Conservation (phyloP, 805 yeast species). For the Kodamaea neixiangensis region DNA sequence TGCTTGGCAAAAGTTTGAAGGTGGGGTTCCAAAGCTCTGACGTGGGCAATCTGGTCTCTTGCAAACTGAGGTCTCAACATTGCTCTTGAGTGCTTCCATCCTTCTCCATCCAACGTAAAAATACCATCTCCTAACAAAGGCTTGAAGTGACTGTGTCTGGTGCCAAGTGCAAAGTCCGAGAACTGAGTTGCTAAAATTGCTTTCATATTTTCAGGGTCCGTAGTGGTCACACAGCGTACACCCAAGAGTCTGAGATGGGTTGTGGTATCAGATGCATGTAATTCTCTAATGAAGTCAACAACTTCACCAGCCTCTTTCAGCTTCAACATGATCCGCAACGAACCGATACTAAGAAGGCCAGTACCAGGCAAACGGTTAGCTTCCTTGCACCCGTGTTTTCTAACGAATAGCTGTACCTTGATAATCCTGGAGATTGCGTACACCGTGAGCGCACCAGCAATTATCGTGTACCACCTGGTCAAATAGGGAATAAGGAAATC, state of each 20-base stretch:
- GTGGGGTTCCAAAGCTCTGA: constrained; percentile 26
- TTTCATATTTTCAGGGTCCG: constrained; percentile 28
- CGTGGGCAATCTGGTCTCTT: constrained; percentile 29
- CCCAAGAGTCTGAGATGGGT: constrained; percentile 15
- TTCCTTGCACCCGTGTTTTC: constrained; percentile 16
- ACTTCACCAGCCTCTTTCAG: constrained; percentile 25
- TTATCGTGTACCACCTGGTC: constrained; percentile 14
- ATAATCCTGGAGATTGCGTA: constrained; percentile 9
- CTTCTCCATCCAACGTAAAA: constrained; percentile 29
- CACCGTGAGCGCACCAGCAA: constrained; percentile 13
- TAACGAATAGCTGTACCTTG: constrained; percentile 9
- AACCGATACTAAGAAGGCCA: constrained; percentile 12
- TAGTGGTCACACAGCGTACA: constrained; percentile 21
- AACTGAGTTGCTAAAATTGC: constrained; percentile 30
- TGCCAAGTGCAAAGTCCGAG: constrained; percentile 26
- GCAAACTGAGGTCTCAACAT: constrained; percentile 32
- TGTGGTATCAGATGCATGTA: constrained; percentile 9
- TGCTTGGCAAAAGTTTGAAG: constrained; percentile 20
- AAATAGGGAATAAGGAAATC: constrained; percentile 5
- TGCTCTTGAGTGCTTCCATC: constrained; percentile 31
- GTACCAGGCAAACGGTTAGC: constrained; percentile 5
- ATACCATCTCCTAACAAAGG: constrained; percentile 29
- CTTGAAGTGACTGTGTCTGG: constrained; percentile 22
- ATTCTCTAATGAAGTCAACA: constrained; percentile 21
- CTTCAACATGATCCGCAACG: constrained; percentile 15